Conservation (phyloP, 257 asterid species). For the Penstemon barbatus region DNA sequence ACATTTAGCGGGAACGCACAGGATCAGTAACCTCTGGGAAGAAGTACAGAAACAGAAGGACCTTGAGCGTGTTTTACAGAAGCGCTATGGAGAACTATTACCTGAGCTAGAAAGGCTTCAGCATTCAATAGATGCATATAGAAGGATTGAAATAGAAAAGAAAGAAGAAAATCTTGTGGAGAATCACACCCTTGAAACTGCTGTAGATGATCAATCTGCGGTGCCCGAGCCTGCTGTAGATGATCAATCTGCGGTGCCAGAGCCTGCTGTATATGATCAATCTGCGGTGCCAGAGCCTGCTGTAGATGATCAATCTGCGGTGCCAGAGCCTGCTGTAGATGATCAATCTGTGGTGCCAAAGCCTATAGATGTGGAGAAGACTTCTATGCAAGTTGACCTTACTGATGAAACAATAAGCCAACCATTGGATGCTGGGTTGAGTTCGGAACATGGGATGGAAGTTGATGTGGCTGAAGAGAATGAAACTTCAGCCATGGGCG, state of each 20-base stretch:
- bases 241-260: conserved; percentile 18
- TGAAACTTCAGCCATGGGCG: conserved; percentile 21
- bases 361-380: conserved; percentile 26
- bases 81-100: conserved; percentile 64
- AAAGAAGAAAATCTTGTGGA: conserved; percentile 48
- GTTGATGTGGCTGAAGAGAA: conserved; percentile 23
- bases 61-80: conserved; percentile 70
- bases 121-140: conserved; percentile 41
- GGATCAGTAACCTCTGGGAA: conserved; percentile 89
- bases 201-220: conserved; percentile 6
- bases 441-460: conserved; percentile 23
- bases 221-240: background rate
- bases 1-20: conserved; percentile 64
- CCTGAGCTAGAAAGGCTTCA: conserved; percentile 57
- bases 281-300: conserved; percentile 10
- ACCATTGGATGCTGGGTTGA: conserved; percentile 22
- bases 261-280: conserved; percentile 26
- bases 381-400: conserved; percentile 21
- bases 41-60: conserved; percentile 98
- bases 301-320: conserved; percentile 16
- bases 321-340: conserved; percentile 2
- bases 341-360: conserved; percentile 16
- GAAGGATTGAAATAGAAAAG: conserved; percentile 45
- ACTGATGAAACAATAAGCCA: conserved; percentile 31
- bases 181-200: conserved; percentile 30